These are phyloP conservation scores for Leishmania mexicana DNA, from an alignment of 208 protist species.

Conservation along the genomic window DNA sequence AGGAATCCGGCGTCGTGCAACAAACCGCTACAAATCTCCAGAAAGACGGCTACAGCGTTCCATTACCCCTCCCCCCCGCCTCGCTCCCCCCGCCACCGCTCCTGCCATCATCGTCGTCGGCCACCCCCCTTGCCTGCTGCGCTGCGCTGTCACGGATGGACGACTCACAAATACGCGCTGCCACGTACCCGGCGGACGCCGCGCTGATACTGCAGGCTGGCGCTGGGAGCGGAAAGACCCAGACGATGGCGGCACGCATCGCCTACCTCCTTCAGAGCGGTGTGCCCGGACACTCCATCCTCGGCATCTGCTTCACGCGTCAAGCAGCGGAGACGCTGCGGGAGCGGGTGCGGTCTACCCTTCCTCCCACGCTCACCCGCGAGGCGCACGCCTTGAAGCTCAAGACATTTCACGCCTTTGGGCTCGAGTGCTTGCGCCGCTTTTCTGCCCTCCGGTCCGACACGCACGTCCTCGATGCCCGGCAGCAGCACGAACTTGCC, in stretches of 20 bases:
- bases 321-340: constrained; percentile 82
- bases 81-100: background rate
- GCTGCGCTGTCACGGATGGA: constrained; percentile 38
- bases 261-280: constrained; percentile 54
- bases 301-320: constrained; percentile 89
- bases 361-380: constrained; percentile 30
- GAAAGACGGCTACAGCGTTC: background rate
- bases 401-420: constrained; percentile 87
- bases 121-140: background rate
- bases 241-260: constrained; percentile 84
- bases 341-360: constrained; percentile 49
- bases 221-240: constrained; percentile 90
- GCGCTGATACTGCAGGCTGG: constrained; percentile 79
- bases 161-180: constrained; percentile 54
- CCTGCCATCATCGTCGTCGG: background rate
- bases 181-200: constrained; percentile 34
- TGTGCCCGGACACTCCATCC: constrained; percentile 62
- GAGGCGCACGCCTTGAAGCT: constrained; percentile 57
- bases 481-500: constrained; percentile 58
- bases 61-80: background rate
- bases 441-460: constrained; percentile 47
- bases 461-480: constrained; percentile 66
- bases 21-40: background rate
- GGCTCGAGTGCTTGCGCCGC: constrained; percentile 77
- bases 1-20: background rate